These are phyloP conservation scores for Tolypocladium album DNA, from an alignment of 2,329 filamentous ascomycete species.

Conservation along the genomic window DNA sequence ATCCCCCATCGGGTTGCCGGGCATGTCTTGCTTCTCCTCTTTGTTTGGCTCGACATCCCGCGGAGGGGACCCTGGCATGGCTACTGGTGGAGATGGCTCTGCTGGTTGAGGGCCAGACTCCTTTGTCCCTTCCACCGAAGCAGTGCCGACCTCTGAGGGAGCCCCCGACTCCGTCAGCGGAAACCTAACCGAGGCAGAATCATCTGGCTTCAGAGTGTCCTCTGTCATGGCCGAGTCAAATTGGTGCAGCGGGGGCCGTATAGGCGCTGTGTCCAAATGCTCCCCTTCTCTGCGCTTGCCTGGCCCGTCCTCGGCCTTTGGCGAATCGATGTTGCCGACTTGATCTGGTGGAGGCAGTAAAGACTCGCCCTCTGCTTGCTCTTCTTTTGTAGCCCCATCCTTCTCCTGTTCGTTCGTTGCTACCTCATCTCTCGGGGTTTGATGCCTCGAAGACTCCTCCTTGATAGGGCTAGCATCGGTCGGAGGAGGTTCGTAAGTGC, in stretches of 20 bases:
- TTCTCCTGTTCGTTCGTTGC: conserved; percentile 1
- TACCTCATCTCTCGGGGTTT: neutral
- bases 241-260: conserved; percentile 14
- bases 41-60: conserved; percentile 9
- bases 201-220: conserved; percentile 26
- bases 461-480: neutral
- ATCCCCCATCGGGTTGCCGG: conserved; percentile 34
- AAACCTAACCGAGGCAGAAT: conserved; percentile 22
- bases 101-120: conserved; percentile 4
- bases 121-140: conserved; percentile 11
- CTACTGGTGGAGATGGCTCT: conserved; percentile 6
- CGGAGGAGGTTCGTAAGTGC: neutral
- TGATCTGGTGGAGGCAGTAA: conserved; percentile 26
- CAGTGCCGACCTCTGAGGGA: conserved; percentile 14
- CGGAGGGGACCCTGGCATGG: conserved; percentile 10
- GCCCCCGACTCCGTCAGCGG: conserved; percentile 18
- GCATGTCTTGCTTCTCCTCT: conserved; percentile 29
- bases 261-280: conserved; percentile 6
- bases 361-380: conserved; percentile 6
- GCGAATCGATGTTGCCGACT: conserved; percentile 27
- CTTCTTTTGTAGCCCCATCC: neutral
- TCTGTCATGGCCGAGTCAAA: conserved; percentile 24
- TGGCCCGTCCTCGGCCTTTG: conserved; percentile 15
- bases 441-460: neutral
- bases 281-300: conserved; percentile 15